Percentiles rank a stretch among this genome's conserved stretches.
Evolutionary conservation across 495 filamentous ascomycete species (phyloP).

Genomic region (Penicillium verhagenii): DNA sequence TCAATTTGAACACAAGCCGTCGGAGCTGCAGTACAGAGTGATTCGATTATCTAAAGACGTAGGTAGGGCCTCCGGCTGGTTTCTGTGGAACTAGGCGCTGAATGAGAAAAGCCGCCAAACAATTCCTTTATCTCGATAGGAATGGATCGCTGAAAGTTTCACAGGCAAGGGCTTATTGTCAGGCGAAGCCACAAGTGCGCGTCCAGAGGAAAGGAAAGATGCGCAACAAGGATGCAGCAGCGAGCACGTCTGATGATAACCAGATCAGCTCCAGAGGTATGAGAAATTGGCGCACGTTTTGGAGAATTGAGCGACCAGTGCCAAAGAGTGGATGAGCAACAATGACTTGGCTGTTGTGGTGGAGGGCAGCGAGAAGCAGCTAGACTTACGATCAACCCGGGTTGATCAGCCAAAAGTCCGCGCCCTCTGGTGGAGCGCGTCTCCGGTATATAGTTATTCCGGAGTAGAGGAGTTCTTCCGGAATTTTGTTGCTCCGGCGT

Average conservation of each 20-base stretch:
- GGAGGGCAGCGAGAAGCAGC: constrained; percentile 15
- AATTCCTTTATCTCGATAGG: background rate
- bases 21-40: background rate
- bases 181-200: constrained; percentile 8
- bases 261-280: background rate
- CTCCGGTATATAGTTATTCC: background rate
- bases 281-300: background rate
- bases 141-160: background rate
- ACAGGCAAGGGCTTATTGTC: background rate
- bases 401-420: constrained; percentile 35
- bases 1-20: background rate
- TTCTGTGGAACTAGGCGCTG: background rate
- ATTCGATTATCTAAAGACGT: background rate
- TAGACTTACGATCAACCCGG: constrained; percentile 27
- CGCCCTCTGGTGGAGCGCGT: constrained; percentile 25
- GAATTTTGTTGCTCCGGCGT: no score
- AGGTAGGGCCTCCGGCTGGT: background rate
- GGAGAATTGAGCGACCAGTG: constrained; percentile 3
- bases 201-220: constrained; percentile 15
- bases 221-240: constrained; percentile 14
- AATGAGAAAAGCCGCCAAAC: background rate
- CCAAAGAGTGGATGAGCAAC: constrained; percentile 10
- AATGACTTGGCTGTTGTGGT: constrained; percentile 25
- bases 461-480: background rate
- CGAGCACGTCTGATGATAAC: background rate